Percentiles rank a stretch among this genome's conserved stretches.
Conservation (phyloP, 345 rosid genomes). For the Eucalyptus marginata region DNA sequence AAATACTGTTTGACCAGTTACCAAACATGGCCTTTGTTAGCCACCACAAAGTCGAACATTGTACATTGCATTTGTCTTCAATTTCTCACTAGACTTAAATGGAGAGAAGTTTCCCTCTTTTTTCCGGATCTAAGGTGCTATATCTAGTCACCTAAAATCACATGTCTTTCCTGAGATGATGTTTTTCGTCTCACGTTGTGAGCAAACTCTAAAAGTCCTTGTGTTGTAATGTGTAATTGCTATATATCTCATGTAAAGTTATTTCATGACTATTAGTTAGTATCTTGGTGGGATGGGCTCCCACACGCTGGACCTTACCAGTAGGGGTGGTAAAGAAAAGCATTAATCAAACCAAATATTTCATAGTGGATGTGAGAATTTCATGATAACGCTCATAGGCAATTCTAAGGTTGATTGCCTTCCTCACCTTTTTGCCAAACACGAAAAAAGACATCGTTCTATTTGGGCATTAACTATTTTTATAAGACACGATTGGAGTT, state of each 20-base stretch:
- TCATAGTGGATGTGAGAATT: not conserved
- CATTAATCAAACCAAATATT: too few relatives aligned
- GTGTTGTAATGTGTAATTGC: not conserved
- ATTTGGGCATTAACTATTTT: not conserved
- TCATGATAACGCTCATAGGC: not conserved
- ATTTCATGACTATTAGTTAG: not conserved
- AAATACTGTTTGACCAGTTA: too few relatives aligned
- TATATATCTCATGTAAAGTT: not conserved
- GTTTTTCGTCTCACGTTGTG: not conserved
- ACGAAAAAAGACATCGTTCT: not conserved
- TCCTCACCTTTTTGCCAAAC: not conserved
- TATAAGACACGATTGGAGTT: not conserved
- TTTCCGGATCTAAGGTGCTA: too few relatives aligned
- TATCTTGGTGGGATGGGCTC: not conserved
- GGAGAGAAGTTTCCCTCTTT: too few relatives aligned
- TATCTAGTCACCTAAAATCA: too few relatives aligned
- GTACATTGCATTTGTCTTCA: too few relatives aligned
- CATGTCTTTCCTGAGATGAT: too few relatives aligned
- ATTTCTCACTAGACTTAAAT: too few relatives aligned
- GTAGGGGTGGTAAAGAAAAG: not conserved
- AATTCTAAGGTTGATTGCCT: not conserved
- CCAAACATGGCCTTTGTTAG: too few relatives aligned
- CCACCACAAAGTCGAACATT: too few relatives aligned
- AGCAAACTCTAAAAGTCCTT: not conserved
- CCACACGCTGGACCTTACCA: not conserved